Conservation (phyloP, 2,329 filamentous ascomycete species). For the Colletotrichum orbiculare region DNA sequence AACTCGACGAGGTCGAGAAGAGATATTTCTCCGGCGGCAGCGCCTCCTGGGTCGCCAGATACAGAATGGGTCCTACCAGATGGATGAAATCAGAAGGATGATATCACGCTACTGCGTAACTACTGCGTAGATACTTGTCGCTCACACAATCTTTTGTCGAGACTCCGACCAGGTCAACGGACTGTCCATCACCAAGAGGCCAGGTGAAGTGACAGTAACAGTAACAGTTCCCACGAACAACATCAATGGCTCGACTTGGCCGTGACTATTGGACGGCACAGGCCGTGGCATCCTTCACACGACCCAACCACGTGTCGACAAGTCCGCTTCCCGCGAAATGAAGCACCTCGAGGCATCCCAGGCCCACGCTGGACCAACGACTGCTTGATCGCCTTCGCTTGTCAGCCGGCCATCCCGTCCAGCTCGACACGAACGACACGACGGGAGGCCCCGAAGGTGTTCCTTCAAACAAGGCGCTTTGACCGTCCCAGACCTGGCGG, state of each 20-base stretch:
- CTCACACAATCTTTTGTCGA: too few species aligned
- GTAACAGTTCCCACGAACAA: not conserved
- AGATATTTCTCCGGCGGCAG: slow-evolving; percentile 14
- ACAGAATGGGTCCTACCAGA: slow-evolving; percentile 2
- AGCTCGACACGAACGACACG: not conserved
- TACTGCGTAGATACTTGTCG: too few species aligned
- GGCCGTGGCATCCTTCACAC: not conserved
- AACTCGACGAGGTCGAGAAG: slow-evolving; percentile 10
- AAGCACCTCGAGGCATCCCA: not conserved
- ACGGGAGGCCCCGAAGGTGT: slow-evolving; percentile 22
- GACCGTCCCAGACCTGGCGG: slow-evolving; percentile 15
- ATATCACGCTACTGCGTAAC: too few species aligned
- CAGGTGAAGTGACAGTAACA: not conserved
- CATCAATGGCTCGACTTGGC: slow-evolving; percentile 3
- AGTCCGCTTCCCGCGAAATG: not conserved
- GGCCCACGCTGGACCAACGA: slow-evolving; percentile 4
- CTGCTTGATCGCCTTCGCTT: slow-evolving; percentile 14
- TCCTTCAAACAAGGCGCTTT: slow-evolving; percentile 14
- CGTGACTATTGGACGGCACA: slow-evolving; percentile 17
- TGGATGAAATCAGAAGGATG: not conserved
- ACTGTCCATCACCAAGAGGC: too few species aligned
- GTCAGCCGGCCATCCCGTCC: not conserved
- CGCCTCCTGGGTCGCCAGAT: slow-evolving; percentile 4
- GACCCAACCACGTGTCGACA: not conserved
- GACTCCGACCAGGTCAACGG: too few species aligned